Base-by-base conservation (phyloP, 192 early-diverging fungal species). In the Coemansia sp. region DNA sequence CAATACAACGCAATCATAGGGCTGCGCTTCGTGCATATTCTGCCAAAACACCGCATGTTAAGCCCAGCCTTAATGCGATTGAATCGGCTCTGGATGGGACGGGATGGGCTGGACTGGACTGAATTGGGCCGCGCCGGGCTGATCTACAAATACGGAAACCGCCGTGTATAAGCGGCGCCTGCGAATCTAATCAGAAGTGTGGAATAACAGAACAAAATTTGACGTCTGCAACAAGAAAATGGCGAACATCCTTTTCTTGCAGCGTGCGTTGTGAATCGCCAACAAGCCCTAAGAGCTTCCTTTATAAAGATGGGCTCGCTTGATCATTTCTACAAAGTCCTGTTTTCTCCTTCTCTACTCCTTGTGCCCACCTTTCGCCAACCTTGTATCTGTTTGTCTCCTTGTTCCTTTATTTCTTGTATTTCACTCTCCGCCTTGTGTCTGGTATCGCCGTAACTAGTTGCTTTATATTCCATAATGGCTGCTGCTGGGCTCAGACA, bases 131-230 rank as follows among this genome's bases (percentile, higher is more conserved):
- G 14, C 4, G 35, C n/a, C 35, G 35, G 12, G 28, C 43, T 30
- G 56, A 58, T 58, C 56, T 44, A 43, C 56, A 58, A 58, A 58
- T 43, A 46, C 30, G 43, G 56, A 58, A 58, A 58, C 56, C 43
- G 19, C 18, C 43, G 18, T 22, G 5, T 21, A 8, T 21, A 2
- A 19, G 8, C 46, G 10, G 10, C 44, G 5, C 44, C 7, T 46
- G 10, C 25, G 24, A 48, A 25, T 48, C 46, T 25, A 48, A 48
- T 48, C 46, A 48, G 43, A 44, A 44, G 19, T 44, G 43, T 44
- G 43, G 43, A 19, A 44, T n/a, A 44, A n/a, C 43, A 19, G 19
- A 44, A 40, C 35, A 40, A 40, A 38, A 40, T 16, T 35, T 35
- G 33, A 35, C 33, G 33, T 18, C 40, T 43, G 14, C 16, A 44